These are phyloP conservation scores for Populus simonii DNA, from an alignment of 345 rosid species.

Conservation along the genomic window DNA sequence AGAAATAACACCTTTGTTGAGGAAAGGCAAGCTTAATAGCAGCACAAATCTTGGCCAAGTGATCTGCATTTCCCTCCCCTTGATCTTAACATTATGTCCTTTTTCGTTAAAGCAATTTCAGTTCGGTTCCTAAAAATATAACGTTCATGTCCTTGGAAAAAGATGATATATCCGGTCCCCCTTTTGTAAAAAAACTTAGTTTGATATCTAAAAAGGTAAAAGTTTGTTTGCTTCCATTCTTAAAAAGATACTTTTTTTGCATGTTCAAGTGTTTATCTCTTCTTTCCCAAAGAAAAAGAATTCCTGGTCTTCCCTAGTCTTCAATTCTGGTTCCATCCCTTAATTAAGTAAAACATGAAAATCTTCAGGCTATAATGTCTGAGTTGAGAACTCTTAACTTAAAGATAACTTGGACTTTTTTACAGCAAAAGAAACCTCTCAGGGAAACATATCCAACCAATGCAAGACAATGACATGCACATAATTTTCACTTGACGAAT, in stretches of 20 bases:
- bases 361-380: background rate
- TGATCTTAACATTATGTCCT: background rate
- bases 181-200: too few species aligned
- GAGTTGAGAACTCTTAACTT: background rate
- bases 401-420: background rate
- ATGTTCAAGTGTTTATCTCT: too few species aligned
- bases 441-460: background rate
- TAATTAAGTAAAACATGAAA: background rate
- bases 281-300: too few species aligned
- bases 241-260: too few species aligned
- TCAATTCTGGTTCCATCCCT: background rate
- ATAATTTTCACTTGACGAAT: background rate
- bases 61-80: background rate
- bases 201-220: too few species aligned
- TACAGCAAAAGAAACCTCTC: background rate
- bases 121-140: too few species aligned
- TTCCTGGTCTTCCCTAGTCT: too few species aligned
- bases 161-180: too few species aligned
- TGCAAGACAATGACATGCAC: background rate
- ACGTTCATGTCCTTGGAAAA: too few species aligned
- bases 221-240: too few species aligned
- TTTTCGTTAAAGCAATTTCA: too few species aligned
- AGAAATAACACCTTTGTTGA: background rate
- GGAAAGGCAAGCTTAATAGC: background rate
- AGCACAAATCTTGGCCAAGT: background rate